phyloP scores from a whole-genome alignment of 768 basidiomycete genomes.

The Leccinum arenicola region DNA sequence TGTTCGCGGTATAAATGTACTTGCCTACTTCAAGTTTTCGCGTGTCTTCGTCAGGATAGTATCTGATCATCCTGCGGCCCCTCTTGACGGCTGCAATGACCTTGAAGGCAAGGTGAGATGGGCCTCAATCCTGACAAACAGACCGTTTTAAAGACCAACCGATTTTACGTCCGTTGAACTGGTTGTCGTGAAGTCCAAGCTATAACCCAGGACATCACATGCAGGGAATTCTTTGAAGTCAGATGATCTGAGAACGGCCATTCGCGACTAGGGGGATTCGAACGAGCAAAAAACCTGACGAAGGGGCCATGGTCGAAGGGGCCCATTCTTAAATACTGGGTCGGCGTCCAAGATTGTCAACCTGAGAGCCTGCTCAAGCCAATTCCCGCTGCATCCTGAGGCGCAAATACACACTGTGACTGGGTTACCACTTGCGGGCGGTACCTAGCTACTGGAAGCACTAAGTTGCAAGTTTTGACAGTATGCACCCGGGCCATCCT shows the following conservation, averaged over 20 bases:
- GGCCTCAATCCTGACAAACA: not conserved
- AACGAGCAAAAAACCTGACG: not conserved
- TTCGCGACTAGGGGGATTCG: not conserved
- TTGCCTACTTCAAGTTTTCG: not conserved
- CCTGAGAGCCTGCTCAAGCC: not conserved
- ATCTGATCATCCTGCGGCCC: not conserved
- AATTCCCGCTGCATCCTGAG: not conserved
- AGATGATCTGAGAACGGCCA: not conserved
- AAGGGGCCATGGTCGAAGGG: not conserved
- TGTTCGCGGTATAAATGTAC: not conserved
- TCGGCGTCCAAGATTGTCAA: not conserved
- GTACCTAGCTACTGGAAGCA: too few species aligned
- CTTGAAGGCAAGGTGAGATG: not conserved
- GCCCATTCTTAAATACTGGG: not conserved
- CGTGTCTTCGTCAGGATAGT: not conserved
- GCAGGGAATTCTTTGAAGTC: not conserved
- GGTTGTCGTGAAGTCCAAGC: not conserved
- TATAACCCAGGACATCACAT: not conserved
- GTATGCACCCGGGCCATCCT: too few species aligned
- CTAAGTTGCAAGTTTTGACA: too few species aligned
- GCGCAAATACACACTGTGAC: not conserved
- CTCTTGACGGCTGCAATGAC: not conserved
- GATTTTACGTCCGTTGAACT: not conserved
- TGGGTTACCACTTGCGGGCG: not conserved
- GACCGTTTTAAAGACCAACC: not conserved